phyloP scores from a whole-genome alignment of 2,329 filamentous ascomycete species.

The Phaeomoniella chlamydospora region DNA sequence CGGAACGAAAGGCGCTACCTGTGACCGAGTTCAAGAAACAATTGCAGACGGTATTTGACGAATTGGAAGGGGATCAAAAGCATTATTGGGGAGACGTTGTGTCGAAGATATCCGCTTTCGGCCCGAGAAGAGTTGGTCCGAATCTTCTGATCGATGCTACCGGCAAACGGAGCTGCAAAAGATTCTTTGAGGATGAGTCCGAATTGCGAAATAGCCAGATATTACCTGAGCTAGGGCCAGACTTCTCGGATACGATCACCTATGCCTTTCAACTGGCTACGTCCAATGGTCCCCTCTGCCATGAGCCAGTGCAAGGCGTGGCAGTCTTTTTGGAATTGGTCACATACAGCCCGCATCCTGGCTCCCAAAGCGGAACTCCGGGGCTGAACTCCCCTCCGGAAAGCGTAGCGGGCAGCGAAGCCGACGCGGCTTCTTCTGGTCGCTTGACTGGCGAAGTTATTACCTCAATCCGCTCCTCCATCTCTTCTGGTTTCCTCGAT shows the following conservation, averaged over 20 bases:
- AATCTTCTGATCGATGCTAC: conserved; percentile 84
- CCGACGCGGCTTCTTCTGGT: conserved; percentile 52
- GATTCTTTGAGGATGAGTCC: conserved; percentile 35
- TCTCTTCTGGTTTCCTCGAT: conserved; percentile 76
- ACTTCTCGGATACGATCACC: conserved; percentile 77
- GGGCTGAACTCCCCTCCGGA: neutral
- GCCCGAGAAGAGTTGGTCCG: conserved; percentile 68
- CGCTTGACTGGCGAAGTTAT: conserved; percentile 88
- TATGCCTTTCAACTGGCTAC: conserved; percentile 92
- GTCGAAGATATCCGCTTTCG: conserved; percentile 78
- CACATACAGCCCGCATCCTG: neutral
- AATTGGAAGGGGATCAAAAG: conserved; percentile 51
- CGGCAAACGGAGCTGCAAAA: conserved; percentile 52
- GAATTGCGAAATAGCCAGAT: conserved; percentile 13
- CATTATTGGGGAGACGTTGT: conserved; percentile 66
- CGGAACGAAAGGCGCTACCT: conserved; percentile 49
- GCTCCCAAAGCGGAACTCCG: neutral
- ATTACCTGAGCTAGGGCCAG: conserved; percentile 37
- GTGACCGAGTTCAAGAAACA: conserved; percentile 63
- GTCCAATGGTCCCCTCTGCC: conserved; percentile 75
- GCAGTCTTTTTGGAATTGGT: conserved; percentile 83
- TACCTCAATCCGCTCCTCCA: conserved; percentile 71
- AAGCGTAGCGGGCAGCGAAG: conserved; percentile 17
- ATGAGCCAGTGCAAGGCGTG: conserved; percentile 84
- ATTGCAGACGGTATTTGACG: conserved; percentile 53